Evolutionary conservation across 2,329 filamentous ascomycete genomes (phyloP), one percentile per base, ranked within the genome.

Genomic region (Thermothelomyces thermophilus): DNA sequence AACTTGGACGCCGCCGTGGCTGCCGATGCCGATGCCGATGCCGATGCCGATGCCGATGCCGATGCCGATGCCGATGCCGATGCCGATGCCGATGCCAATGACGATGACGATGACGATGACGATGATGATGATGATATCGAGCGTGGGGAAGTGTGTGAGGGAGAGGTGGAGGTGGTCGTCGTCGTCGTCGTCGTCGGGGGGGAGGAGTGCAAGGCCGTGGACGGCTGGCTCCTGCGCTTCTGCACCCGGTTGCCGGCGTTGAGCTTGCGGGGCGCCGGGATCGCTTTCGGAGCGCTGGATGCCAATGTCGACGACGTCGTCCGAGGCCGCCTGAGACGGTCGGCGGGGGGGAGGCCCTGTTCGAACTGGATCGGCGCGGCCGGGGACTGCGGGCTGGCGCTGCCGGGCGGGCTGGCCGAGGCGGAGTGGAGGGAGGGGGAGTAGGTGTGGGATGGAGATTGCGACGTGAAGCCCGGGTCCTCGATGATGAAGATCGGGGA

Each of bases 31-130:
- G 48, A 41, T 20, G 39, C 9, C 6, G 33, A 35, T 11, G 13
- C 20, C 4, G 24, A 16, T 19, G 40, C 30, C n/a, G n/a, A n/a
- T n/a, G n/a, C n/a, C n/a, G n/a, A n/a, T n/a, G n/a, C n/a, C n/a
- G n/a, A n/a, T 7, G 39, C 28, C 7, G 55, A 46, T 9, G 45
- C 13, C 19, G 46, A 76, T 68, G 50, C 77, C 73, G 56, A 77
- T n/a, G n/a, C n/a, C n/a, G n/a, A n/a, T n/a, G n/a, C n/a, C n/a
- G n/a, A n/a, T 7, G 39, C 28, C 7, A 54, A 46, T 9, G 45
- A 16, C 19, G 46, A 76, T 68, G 50, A 77, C n/a, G 31, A 35
- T 7, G 39, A 41, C 7, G 55, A 46, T 9, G 45, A 16, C 19
- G 46, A 76, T 68, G 50, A 77, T 73, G 56, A 77, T n/a, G n/a